These are phyloP conservation scores for Flaveria linearis DNA, from an alignment of 129 eudicot species.

Conservation along the genomic window DNA sequence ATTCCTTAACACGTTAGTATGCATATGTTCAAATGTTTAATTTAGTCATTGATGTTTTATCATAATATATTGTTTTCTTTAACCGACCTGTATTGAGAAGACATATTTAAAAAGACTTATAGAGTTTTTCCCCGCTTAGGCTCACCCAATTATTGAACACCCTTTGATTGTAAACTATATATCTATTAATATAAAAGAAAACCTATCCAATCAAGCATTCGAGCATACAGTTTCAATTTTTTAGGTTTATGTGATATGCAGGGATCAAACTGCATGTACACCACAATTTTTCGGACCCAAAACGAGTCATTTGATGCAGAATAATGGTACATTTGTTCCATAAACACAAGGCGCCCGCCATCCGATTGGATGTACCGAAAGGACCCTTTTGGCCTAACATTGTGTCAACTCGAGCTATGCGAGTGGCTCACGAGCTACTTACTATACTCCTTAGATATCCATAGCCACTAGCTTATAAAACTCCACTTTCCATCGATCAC, in stretches of 20 bases:
- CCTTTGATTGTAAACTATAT: too few relatives aligned
- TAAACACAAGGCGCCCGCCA: slow-evolving; percentile 17
- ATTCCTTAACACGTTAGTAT: too few relatives aligned
- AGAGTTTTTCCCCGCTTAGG: too few relatives aligned
- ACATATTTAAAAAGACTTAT: too few relatives aligned
- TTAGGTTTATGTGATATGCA: background rate
- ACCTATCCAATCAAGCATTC: background rate
- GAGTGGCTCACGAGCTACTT: slow-evolving; percentile 19
- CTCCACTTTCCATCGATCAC: slow-evolving; percentile 7
- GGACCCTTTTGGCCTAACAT: slow-evolving; percentile 20
- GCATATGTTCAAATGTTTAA: too few relatives aligned
- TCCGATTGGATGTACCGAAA: slow-evolving; percentile 25
- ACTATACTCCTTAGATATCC: background rate
- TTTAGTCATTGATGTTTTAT: too few relatives aligned
- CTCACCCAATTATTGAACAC: too few relatives aligned
- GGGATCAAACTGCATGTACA: background rate
- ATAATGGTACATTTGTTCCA: slow-evolving; percentile 15
- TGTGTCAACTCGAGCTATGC: slow-evolving; percentile 29
- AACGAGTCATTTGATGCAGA: slow-evolving; percentile 13
- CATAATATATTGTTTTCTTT: too few relatives aligned
- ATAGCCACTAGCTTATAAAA: background rate
- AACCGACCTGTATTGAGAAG: too few relatives aligned
- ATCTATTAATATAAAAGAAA: background rate
- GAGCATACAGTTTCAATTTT: background rate
- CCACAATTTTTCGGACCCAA: slow-evolving; percentile 19